A percentile compares a stretch with the other conserved stretches of the same genome.
These are phyloP conservation scores for Ploettnerulaceae sp. DNA, from an alignment of 2,329 filamentous ascomycete genomes.

Conservation along the genomic window DNA sequence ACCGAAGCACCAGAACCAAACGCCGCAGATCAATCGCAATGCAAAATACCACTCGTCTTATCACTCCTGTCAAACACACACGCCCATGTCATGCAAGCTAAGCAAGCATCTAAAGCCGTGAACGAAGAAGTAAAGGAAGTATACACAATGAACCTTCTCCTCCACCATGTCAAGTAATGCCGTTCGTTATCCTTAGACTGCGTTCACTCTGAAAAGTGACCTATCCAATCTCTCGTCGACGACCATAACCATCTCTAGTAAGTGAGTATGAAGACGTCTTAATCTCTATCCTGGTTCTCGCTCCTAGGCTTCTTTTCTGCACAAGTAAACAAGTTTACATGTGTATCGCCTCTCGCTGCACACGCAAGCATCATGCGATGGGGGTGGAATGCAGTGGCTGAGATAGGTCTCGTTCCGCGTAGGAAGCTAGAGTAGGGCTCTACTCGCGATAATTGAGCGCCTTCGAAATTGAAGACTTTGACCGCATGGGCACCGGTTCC, in stretches of 20 bases:
- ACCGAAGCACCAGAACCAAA: not conserved
- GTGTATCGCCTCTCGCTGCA: slow-evolving; percentile 78
- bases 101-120: not conserved
- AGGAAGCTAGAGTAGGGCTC: slow-evolving; percentile 90
- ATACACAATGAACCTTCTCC: slow-evolving; percentile 7
- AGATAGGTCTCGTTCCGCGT: slow-evolving; percentile 76
- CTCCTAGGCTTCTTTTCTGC: slow-evolving; percentile 41
- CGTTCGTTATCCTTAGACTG: too few relatives aligned
- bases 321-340: slow-evolving; percentile 84
- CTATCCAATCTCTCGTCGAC: too few relatives aligned
- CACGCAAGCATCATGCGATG: slow-evolving; percentile 89
- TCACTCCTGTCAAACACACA: too few relatives aligned
- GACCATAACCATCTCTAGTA: too few relatives aligned
- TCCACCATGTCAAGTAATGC: too few relatives aligned
- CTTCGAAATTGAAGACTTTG: slow-evolving; percentile 88
- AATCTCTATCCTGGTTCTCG: not conserved
- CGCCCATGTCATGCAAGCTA: not conserved
- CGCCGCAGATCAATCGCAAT: not conserved
- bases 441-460: slow-evolving; percentile 70
- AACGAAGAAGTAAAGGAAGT: not conserved
- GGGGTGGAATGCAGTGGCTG: slow-evolving; percentile 89
- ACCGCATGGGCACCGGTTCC: slow-evolving; percentile 85
- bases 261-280: too few relatives aligned
- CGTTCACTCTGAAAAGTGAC: too few relatives aligned
- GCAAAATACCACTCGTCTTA: not conserved